Conservation (phyloP, 495 filamentous ascomycete species). For the Amorphotheca resinae region DNA sequence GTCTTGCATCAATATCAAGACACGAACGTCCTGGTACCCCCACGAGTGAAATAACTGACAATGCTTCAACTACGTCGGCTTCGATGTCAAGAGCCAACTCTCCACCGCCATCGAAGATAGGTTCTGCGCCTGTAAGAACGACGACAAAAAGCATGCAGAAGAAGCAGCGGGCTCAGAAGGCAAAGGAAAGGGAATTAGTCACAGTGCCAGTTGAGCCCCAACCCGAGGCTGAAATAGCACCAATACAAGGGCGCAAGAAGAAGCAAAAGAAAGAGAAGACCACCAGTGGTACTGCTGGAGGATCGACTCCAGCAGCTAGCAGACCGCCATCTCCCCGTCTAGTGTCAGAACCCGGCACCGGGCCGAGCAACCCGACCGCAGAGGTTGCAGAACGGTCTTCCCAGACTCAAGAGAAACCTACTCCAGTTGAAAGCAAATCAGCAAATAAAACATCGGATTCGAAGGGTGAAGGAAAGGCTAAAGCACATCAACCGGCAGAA, state of each 20-base stretch:
- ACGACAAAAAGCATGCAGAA: conserved; percentile 85
- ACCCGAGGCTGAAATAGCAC: conserved; percentile 52
- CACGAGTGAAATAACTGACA: conserved; percentile 68
- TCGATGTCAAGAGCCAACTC: conserved; percentile 78
- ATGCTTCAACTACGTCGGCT: conserved; percentile 59
- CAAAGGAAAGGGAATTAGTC: conserved; percentile 45
- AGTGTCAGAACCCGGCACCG: conserved; percentile 7
- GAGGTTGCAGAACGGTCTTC: conserved; percentile 21
- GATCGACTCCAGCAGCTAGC: conserved; percentile 30
- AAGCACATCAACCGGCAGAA: conserved; percentile 22
- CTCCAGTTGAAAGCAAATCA: conserved; percentile 3
- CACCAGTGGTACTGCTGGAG: conserved; percentile 26
- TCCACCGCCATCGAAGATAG: conserved; percentile 58
- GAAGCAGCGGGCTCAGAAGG: conserved; percentile 67
- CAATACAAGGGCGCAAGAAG: conserved; percentile 79
- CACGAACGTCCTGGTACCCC: conserved; percentile 66
- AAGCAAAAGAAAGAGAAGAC: conserved; percentile 69
- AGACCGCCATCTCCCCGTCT: conserved; percentile 17
- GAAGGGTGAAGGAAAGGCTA: conserved; percentile 23
- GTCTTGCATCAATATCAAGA: conserved; percentile 31
- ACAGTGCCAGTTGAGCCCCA: conserved; percentile 42
- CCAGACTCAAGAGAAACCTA: conserved; percentile 6
- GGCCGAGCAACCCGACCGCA: not conserved
- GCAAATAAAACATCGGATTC: conserved; percentile 1
- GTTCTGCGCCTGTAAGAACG: conserved; percentile 61